phyloP scores from a whole-genome alignment of 768 basidiomycete genomes.

The Punctularia strigosozonata region DNA sequence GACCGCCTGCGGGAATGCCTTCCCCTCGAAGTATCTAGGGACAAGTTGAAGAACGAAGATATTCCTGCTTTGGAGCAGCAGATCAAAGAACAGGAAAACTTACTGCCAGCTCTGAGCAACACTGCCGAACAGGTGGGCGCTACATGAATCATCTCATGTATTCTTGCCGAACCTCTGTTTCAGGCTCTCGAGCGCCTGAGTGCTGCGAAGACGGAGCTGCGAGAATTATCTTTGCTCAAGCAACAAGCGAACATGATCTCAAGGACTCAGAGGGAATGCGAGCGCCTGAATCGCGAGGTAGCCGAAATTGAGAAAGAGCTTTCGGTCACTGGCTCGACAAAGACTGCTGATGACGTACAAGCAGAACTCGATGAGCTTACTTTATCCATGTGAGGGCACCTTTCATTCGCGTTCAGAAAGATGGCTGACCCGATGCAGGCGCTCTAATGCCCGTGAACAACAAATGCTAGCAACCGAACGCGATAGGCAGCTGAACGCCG shows the following conservation, averaged over 20 bases:
- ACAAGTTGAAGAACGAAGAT: conserved; percentile 47
- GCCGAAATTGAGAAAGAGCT: conserved; percentile 57
- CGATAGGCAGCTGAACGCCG: conserved; percentile 42
- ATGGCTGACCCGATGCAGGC: conserved; percentile 25
- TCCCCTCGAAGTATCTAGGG: conserved; percentile 40
- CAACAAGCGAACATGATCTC: conserved; percentile 47
- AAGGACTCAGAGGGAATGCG: conserved; percentile 47
- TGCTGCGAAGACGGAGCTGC: conserved; percentile 42
- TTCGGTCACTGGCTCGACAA: conserved; percentile 58
- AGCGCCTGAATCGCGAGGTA: conserved; percentile 50
- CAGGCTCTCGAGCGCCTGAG: conserved; percentile 45
- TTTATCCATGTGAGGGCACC: conserved; percentile 46
- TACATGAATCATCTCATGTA: neutral
- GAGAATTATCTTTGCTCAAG: conserved; percentile 48
- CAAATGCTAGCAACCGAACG: conserved; percentile 43
- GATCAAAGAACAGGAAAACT: conserved; percentile 43
- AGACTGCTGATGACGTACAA: conserved; percentile 82
- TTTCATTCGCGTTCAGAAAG: neutral
- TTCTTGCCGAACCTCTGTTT: conserved; percentile 3
- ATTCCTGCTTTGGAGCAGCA: conserved; percentile 55
- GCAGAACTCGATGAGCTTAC: conserved; percentile 54
- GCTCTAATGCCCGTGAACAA: conserved; percentile 53
- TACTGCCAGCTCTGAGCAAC: conserved; percentile 37
- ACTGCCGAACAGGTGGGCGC: conserved; percentile 51
- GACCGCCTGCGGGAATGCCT: conserved; percentile 43